Base-by-base conservation (phyloP, 1,139 yeast genomes). In the Meyerozyma sp. region DNA sequence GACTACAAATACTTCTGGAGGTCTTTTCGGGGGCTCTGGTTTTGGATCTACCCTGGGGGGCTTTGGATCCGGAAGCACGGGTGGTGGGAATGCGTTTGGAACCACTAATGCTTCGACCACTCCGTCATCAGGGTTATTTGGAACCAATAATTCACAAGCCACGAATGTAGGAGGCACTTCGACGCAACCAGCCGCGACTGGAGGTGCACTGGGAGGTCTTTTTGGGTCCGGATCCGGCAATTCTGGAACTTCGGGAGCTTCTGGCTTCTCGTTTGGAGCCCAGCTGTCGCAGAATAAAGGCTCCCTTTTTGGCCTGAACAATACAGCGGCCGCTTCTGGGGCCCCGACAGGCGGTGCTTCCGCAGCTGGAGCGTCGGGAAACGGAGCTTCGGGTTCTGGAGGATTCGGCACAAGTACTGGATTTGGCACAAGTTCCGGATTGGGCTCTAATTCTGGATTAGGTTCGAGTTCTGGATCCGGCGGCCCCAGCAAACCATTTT, bases 261-360 rank as follows among this genome's bases (percentile, higher is more conserved):
- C 64, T 7, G 52, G 59, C 3, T 55, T 61, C 44, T 44, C 54
- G 21, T 57, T 60, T 39, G 65, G 64, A 2, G 34, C 18, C 34
- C 20, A 5, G 9, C 10, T 13, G 32, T n/a, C 14, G 10, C 14
- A 30, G 20, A 30, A 30, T 16, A 30, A 30, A 13, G 37, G 37
- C 25, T 34, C 37, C 2, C 37, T 34, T 21, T 34, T 34, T 34
- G 37, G 37, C 27, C 26, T 9, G n/a, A 14, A 23, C 16, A 21
- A 25, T n/a, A 10, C 13, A 16, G 14, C 37, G 20, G 11, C 14
- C 34, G 4, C 34, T 11, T 5, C 29, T n/a, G 13, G 29, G 5
- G 13, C 13, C 6, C 7, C 29, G 5, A 21, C 11, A 9, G 3
- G 6, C 11, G 35, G 35, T 13, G 10, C 20, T 13, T 9, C 41